Base-by-base conservation (phyloP, 2,329 filamentous ascomycete species). In the Xylariomycetidae sp. region DNA sequence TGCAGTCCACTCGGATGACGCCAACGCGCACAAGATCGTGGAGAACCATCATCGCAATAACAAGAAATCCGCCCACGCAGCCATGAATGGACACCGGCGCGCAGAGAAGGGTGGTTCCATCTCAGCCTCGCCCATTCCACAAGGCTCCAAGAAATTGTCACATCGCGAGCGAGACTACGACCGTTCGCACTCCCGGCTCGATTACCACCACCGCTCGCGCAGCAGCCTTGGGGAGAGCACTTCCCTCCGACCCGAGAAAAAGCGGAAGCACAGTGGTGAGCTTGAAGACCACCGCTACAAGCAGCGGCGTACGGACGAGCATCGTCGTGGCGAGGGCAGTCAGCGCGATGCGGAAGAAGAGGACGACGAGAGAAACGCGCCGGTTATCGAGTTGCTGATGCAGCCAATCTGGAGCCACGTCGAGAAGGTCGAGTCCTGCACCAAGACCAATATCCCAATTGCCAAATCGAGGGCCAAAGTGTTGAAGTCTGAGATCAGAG, bases 41-140 rank as follows among this genome's bases (percentile, higher is more conserved):
- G 89, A 95, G 50, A 95, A 95, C 45, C 89, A 95, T 50, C 89
- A 94, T 58, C 85, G 89, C 35, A 95, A 90, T 63, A 94, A 89
- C 64, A 94, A 94, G 65, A 90, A 93, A 53, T 61, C 66, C 2
- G 58, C 62, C 5, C 59, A 67, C 12, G n/a, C n/a, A n/a, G 59
- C 61, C 10, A 56, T 76, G 43, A 77, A 78, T 47, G 74, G 79
- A 8, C 68, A 78, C 44, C 77, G 81, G 22, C 74, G 74, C 28
- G 65, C 67, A 25, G 73, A 77, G 24, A 68, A 72, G 39, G 65
- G 67, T 17, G 68, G 68, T 6, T 79, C 80, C 33, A 69, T 76
- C 23, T 82, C 80, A 14, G 80, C 78, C n/a, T 88, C 84, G 13
- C 84, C 85, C 6, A 80, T 71, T 15, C 81, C 83, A 3, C 65